Evolutionary conservation across 2,329 filamentous ascomycete genomes (phyloP), one percentile per base, ranked within the genome.

Genomic region (Raffaelea ambrosiae): DNA sequence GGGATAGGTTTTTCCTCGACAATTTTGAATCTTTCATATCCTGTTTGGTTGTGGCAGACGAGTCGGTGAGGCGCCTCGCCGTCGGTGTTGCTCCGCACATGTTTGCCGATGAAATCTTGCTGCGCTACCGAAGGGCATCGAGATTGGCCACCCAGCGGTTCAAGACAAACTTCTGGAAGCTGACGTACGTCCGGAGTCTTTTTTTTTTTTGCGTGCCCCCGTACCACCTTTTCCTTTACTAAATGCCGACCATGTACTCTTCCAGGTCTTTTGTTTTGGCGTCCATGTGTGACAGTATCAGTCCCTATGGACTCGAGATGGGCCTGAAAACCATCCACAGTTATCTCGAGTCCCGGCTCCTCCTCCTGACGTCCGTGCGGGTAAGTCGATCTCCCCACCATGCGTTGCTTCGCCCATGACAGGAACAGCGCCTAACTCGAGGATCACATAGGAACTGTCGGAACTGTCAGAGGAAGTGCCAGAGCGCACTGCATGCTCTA

Each of bases 341-440:
- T 35, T 83, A 80, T 54, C 63, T 84, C 5, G 70, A 76, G 55
- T 72, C 77, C 36, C 70, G 78, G 19, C 59, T 81, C 11, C 58
- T 72, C 3, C 62, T 84, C 1, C 57, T 83, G 10, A 71, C 66
- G 38, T 70, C 69, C 19, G 66, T 77, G 18, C 67, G 66, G 47
- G 74, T 78, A 59, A 53, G 70, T 55, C 31, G n/a, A n/a, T n/a
- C 19, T 35, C 14, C 9, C 23, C 5, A 26, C 13, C 13, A 4
- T 7, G 18, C 14, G 4, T 22, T 11, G 11, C 16, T 31, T 35
- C 19, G n/a, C n/a, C n/a, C n/a, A n/a, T n/a, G n/a, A n/a, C n/a
- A n/a, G n/a, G n/a, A n/a, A n/a, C n/a, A n/a, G n/a, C n/a, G n/a
- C 11, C 40, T 49, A 19, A 49, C 40, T 31, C 9, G 31, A 11